Percentiles rank a stretch among this genome's conserved stretches.
Evolutionary conservation across 139 green algal genomes (phyloP).

Genomic region (Chlorella ohadii): DNA sequence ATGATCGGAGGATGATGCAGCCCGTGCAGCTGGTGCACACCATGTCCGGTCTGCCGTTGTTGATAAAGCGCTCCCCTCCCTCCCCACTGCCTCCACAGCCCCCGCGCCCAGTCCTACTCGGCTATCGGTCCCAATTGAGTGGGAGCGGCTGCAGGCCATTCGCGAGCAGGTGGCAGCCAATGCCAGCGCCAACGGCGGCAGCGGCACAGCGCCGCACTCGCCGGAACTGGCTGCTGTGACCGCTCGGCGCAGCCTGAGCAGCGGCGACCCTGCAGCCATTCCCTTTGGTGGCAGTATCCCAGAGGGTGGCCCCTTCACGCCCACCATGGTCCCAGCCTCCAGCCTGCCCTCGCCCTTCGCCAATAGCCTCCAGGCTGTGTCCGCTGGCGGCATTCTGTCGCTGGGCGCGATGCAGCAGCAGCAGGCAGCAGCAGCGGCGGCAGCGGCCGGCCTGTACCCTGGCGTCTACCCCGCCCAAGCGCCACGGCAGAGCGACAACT

Average conservation of each 20-base stretch:
- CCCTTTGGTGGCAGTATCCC: constrained; percentile 15
- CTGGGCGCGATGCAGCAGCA: constrained; percentile 5
- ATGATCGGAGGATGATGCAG: too few species aligned
- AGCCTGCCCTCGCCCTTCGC: neutral
- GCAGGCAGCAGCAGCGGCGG: neutral
- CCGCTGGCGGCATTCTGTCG: neutral
- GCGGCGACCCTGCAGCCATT: neutral
- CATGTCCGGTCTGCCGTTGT: too few species aligned
- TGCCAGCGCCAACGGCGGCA: neutral
- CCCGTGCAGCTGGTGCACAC: too few species aligned
- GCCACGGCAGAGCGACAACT: constrained; percentile 7
- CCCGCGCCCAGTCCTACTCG: neutral
- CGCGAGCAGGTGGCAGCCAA: neutral
- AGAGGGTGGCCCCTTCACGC: neutral
- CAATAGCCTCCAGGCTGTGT: neutral
- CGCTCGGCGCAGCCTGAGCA: neutral
- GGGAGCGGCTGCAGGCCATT: constrained; percentile 9
- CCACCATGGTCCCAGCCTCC: neutral
- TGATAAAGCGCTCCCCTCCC: neutral
- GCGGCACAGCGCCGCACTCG: neutral
- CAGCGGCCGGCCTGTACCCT: neutral
- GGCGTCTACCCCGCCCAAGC: neutral
- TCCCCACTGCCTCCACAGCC: neutral
- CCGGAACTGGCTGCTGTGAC: neutral
- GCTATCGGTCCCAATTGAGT: constrained; percentile 19